A percentile compares a stretch with the other conserved stretches of the same genome.
Evolutionary conservation across 1,284 basidiomycete genomes (phyloP).

Genomic region (Hypsizygus ulmarius): DNA sequence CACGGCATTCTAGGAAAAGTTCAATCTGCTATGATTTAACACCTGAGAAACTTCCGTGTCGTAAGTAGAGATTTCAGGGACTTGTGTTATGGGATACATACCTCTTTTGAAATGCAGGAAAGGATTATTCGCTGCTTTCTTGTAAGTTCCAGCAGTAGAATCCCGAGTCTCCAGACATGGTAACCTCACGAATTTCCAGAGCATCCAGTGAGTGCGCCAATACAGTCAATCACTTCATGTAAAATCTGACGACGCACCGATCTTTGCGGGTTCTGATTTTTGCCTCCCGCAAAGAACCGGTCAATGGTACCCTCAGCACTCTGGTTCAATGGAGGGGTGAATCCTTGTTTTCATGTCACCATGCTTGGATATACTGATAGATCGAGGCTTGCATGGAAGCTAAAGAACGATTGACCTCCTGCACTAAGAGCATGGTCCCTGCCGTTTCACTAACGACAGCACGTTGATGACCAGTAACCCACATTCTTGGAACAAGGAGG

Average conservation of each 20-base stretch:
- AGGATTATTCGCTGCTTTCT: background rate
- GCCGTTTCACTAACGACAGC: conserved; percentile 56
- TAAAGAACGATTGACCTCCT: conserved; percentile 67
- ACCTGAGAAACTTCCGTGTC: conserved; percentile 51
- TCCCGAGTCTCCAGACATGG: conserved; percentile 62
- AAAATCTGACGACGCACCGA: background rate
- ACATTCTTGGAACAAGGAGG: conserved; percentile 60
- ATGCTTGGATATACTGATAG: no score
- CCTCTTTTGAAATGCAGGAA: background rate
- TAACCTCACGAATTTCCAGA: conserved; percentile 49
- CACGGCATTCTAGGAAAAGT: no score
- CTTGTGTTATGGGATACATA: conserved; percentile 37
- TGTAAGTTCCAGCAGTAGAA: conserved; percentile 56
- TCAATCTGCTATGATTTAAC: no score
- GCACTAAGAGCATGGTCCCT: conserved; percentile 63
- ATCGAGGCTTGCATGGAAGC: conserved; percentile 45
- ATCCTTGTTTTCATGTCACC: background rate
- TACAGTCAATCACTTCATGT: background rate
- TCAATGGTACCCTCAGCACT: conserved; percentile 56
- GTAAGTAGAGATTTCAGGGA: conserved; percentile 51
- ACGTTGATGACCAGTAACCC: conserved; percentile 51
- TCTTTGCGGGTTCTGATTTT: conserved; percentile 61
- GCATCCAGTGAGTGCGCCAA: conserved; percentile 47
- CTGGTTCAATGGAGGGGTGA: conserved; percentile 66
- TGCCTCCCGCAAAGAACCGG: conserved; percentile 53